Base-by-base conservation (phyloP, 2,329 filamentous ascomycete genomes). In the Plenodomus tracheiphilus region DNA sequence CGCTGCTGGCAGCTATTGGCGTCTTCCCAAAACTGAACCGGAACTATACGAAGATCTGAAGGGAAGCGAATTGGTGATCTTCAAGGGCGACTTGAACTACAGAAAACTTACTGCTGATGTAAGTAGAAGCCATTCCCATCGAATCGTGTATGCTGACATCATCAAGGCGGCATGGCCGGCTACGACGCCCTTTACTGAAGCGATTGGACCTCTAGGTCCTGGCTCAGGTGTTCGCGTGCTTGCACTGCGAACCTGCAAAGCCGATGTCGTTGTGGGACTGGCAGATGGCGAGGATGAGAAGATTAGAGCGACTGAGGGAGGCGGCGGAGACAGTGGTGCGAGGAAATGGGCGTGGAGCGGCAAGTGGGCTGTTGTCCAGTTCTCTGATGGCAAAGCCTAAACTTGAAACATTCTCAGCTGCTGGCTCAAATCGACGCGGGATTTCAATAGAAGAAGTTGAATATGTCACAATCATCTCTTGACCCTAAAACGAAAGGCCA, bases 1-100 rank as follows among this genome's bases (percentile, higher is more conserved):
- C 0, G 83, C 88, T 11, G 85, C 82, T 0, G 91, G 91, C 2
- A 90, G 89, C 66, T 99, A 88, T 76, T 97, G 94, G 92, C 82
- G 91, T 25, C 73, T 99, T 50, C 91, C 92, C 0, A 73, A 78
- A 13, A 79, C 84, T 19, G 89, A 85, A 1, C 81, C 84, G 2
- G 80, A 82, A 21, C 75, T 99, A 11, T 81, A 84, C 43, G 81
- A 89, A 6, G 93, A 97, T 66, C 75, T 99, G 47, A 87, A 91
- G 77, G 76, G 84, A 53, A 89, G 88, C 58, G 89, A 96, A 71
- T 79, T 99, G 16, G 90, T 96, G 11, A 85, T 99, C 47, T 97
- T 97, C 79, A 99, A 99, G 79, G 94, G 94, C 2, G 94, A 99
- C 69, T 72, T 99, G 61, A 99, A 99, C 76, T 99, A 97, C 74